Conservation (phyloP, 768 basidiomycete genomes). For the Boletus pseudopeckii region DNA sequence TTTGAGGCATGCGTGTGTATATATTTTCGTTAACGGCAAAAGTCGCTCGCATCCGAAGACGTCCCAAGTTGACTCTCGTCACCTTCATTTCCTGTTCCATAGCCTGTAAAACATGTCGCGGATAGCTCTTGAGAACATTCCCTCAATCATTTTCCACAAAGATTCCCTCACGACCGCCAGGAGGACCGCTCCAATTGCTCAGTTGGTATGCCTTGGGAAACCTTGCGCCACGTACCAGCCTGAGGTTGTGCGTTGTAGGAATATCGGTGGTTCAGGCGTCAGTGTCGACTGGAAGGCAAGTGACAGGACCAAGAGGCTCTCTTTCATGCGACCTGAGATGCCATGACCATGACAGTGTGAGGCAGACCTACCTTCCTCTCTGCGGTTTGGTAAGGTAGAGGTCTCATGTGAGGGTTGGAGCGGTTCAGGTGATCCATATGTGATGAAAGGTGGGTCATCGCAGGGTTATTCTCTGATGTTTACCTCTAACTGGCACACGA, state of each 20-base stretch:
- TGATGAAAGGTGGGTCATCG: conserved; percentile 67
- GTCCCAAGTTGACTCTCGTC: neutral
- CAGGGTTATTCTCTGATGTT: neutral
- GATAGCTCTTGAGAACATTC: conserved; percentile 67
- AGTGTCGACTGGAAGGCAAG: conserved; percentile 91
- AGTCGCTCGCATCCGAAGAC: no score
- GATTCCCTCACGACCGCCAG: conserved; percentile 60
- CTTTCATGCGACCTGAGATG: conserved; percentile 7
- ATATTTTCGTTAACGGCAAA: conserved; percentile 8
- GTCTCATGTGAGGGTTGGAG: conserved; percentile 93
- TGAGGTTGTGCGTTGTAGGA: conserved; percentile 81
- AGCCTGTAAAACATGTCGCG: conserved; percentile 50
- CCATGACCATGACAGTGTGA: conserved; percentile 58
- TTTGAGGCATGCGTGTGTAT: conserved; percentile 3
- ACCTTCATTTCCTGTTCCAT: neutral
- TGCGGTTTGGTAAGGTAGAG: conserved; percentile 82
- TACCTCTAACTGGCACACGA: neutral
- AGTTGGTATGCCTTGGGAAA: conserved; percentile 77
- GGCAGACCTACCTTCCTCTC: conserved; percentile 78
- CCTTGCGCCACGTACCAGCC: conserved; percentile 76
- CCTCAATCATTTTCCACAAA: conserved; percentile 76
- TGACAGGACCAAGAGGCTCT: conserved; percentile 6
- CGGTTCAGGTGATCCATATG: conserved; percentile 74
- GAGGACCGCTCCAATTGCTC: conserved; percentile 66
- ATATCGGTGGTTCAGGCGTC: conserved; percentile 69